A percentile compares a stretch with the other conserved stretches of the same genome.
phyloP scores from a whole-genome alignment of 768 basidiomycete genomes.

The Leccinum sublutescens region DNA sequence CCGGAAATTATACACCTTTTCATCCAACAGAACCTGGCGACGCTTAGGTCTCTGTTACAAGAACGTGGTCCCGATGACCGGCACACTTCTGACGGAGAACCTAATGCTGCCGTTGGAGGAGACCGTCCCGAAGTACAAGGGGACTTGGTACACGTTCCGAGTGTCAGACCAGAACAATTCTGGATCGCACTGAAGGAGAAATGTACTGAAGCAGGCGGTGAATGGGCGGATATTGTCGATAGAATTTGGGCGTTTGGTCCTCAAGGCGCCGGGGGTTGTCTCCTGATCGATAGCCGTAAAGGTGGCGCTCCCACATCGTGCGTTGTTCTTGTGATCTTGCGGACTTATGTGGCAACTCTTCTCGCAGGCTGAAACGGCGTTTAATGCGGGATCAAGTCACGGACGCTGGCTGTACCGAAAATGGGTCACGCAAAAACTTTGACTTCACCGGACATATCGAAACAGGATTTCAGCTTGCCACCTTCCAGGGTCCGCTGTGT shows the following conservation, averaged over 20 bases:
- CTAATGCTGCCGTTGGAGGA: conserved; percentile 28
- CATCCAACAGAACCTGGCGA: conserved; percentile 66
- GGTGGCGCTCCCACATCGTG: conserved; percentile 51
- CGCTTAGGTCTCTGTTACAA: conserved; percentile 61
- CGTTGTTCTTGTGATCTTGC: conserved; percentile 30
- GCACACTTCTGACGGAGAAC: conserved; percentile 14
- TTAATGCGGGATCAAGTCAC: conserved; percentile 39
- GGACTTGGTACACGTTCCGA: conserved; percentile 59
- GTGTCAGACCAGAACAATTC: conserved; percentile 71
- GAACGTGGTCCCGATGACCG: conserved; percentile 42
- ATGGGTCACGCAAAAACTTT: conserved; percentile 34
- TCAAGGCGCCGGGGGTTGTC: conserved; percentile 78
- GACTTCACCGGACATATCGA: conserved; percentile 86
- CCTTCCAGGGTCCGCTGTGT: conserved; percentile 92
- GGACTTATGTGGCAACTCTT: conserved; percentile 5
- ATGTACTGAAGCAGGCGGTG: conserved; percentile 63
- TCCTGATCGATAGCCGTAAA: conserved; percentile 75
- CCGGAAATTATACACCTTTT: conserved; percentile 73
- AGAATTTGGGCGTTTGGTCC: conserved; percentile 92
- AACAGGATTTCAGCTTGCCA: conserved; percentile 92
- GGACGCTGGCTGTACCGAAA: conserved; percentile 32
- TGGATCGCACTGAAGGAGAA: conserved; percentile 69
- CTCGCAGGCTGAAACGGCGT: conserved; percentile 50
- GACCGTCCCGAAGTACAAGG: conserved; percentile 49
- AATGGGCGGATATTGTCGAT: conserved; percentile 75